Evolutionary conservation across 2,329 filamentous ascomycete genomes (phyloP).

Genomic region (Pestalotiopsis sp.): DNA sequence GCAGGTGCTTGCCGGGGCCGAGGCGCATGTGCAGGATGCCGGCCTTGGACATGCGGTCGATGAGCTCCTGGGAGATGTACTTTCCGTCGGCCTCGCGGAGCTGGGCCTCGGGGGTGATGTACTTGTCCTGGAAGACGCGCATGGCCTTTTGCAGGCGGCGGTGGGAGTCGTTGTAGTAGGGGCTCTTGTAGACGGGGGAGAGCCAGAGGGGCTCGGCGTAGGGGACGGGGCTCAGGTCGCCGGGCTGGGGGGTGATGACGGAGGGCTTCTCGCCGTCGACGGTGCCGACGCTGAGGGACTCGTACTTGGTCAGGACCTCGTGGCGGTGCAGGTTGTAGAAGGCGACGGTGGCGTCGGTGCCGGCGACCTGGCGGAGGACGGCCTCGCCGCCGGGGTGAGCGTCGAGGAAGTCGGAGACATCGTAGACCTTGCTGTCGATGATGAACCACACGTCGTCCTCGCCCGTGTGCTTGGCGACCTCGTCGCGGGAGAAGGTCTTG

Average conservation of each 20-base stretch:
- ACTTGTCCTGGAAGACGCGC: conserved; percentile 71
- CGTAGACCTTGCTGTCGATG: conserved; percentile 86
- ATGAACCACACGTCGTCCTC: conserved; percentile 82
- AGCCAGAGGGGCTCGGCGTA: conserved; percentile 89
- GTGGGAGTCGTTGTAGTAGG: conserved; percentile 81
- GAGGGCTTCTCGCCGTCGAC: conserved; percentile 75
- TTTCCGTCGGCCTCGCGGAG: conserved; percentile 75
- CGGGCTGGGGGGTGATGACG: conserved; percentile 69
- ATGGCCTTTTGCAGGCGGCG: conserved; percentile 68
- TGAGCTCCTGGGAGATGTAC: conserved; percentile 71
- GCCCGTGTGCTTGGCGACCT: conserved; percentile 76
- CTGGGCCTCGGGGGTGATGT: conserved; percentile 75
- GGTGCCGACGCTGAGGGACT: conserved; percentile 73
- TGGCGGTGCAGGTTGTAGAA: conserved; percentile 94
- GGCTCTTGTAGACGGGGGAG: conserved; percentile 73
- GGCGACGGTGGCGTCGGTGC: conserved; percentile 77
- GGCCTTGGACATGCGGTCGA: conserved; percentile 75
- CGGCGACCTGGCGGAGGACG: conserved; percentile 79
- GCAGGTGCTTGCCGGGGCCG: conserved; percentile 80
- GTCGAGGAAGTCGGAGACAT: conserved; percentile 82
- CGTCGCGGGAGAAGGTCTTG: conserved; percentile 59
- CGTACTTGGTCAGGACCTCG: conserved; percentile 84
- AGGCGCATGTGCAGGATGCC: conserved; percentile 81
- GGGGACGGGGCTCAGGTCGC: conserved; percentile 76
- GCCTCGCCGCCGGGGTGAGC: conserved; percentile 83